Evolutionary conservation across 129 eudicot species (phyloP).

Genomic region (Tagetes patula): DNA sequence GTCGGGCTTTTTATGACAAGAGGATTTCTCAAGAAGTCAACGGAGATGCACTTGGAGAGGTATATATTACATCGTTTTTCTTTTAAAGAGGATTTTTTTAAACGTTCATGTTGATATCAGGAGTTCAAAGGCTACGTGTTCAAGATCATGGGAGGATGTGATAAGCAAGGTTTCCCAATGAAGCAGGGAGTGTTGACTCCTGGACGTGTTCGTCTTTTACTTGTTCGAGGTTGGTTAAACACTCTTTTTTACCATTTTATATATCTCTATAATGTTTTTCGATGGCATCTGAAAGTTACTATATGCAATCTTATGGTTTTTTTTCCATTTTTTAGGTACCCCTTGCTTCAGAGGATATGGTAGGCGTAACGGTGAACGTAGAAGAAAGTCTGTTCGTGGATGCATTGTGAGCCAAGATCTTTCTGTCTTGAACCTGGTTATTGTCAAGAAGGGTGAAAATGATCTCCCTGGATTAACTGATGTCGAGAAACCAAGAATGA

Average conservation of each 20-base stretch:
- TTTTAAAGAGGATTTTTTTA: too few species aligned
- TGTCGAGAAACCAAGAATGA: conserved; percentile 77
- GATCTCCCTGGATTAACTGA: conserved; percentile 76
- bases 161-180: conserved; percentile 29
- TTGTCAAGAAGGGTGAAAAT: conserved; percentile 49
- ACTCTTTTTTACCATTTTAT: not conserved
- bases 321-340: conserved; percentile 3
- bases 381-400: conserved; percentile 34
- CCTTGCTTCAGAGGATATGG: conserved; percentile 33
- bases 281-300: not conserved
- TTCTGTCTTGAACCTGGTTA: conserved; percentile 34
- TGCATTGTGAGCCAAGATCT: conserved; percentile 37
- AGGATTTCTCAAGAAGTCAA: conserved; percentile 84
- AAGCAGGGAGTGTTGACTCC: conserved; percentile 21
- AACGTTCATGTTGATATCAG: too few species aligned
- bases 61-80: not conserved
- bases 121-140: conserved; percentile 38
- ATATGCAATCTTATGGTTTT: not conserved
- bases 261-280: not conserved
- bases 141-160: conserved; percentile 39
- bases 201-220: conserved; percentile 49
- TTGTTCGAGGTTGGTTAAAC: conserved; percentile 28
- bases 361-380: conserved; percentile 25
- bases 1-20: conserved; percentile 76
- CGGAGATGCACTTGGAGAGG: conserved; percentile 73